Conservation (phyloP, 257 asterid species). For the Solanum phureja region DNA sequence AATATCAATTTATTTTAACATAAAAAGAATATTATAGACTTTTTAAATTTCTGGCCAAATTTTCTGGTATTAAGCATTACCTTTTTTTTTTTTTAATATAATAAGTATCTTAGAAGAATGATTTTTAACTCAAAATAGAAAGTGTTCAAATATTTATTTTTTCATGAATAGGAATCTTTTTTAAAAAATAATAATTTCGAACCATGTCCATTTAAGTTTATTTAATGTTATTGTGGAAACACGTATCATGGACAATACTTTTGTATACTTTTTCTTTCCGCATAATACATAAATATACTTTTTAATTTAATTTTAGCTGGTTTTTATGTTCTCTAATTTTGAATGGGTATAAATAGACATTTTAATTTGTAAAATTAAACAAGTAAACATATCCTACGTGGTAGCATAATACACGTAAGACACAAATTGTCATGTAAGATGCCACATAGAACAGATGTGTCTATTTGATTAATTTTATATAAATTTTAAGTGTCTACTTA, state of each 20-base stretch:
- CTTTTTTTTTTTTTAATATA: neutral
- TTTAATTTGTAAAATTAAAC: too few species aligned
- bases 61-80: too few species aligned
- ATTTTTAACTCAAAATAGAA: neutral
- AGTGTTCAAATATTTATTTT: neutral
- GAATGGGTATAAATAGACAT: too few species aligned
- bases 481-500: neutral
- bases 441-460: fast-evolving
- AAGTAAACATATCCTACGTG: too few species aligned
- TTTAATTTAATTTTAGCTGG: too few species aligned
- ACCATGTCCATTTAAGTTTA: neutral
- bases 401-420: neutral
- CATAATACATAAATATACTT: too few species aligned
- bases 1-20: too few species aligned
- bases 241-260: neutral
- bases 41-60: too few species aligned
- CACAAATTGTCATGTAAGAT: neutral
- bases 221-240: neutral
- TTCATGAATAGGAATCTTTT: neutral
- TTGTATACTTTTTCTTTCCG: neutral
- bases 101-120: neutral
- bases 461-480: too few species aligned
- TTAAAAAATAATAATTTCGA: fast-evolving
- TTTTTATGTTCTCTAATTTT: too few species aligned
- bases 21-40: too few species aligned